Evolutionary conservation across 1,139 yeast genomes (phyloP), one percentile per base, ranked within the genome.

Genomic region (Kodamaea sp.): DNA sequence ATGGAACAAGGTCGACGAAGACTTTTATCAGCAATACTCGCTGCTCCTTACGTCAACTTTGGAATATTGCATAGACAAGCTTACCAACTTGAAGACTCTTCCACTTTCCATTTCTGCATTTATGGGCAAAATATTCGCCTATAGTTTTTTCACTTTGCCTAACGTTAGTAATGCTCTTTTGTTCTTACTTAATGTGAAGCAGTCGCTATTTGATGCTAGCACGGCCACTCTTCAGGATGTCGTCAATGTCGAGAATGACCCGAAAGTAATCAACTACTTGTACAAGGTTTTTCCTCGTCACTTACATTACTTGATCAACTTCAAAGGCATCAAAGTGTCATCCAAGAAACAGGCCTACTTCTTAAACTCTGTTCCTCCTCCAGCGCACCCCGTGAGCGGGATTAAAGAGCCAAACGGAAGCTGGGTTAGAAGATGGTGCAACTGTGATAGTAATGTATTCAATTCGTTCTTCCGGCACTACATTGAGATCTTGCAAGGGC

Each of bases 71-170:
- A 67, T 83, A 14, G 60, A 63, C 29, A 71, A 76, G 38, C 53
- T 70, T 46, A 64, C 82, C 11, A 64, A 73, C 28, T 50, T 76
- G 31, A 83, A 83, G 52, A 69, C 69, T 7, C 61, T 82, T 6
- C 72, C 90, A 1, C 58, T 81, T 7, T 67, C 84, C 4, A 58
- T 80, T 12, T 73, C 81, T 16, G 94, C 94, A 2, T 85, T 86
- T 51, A 69, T 82, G n/a, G 95, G 95, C 8, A 86, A 87, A 51
- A 75, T 83, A 1, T 76, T 87, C 55, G 90, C 94, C 1, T 76
- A 78, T 50, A 63, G 80, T 10, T 86, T 73, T 47, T 76, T 80
- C 51, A 65, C 73, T 43, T 53, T 84, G 2, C 82, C 83, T 0
- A 69, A 75, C n/a, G 78, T 83, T 5, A 77, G 85, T 11, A 68